Conservation (phyloP, 2,329 filamentous ascomycete species). For the Mycocentrospora acerina region DNA sequence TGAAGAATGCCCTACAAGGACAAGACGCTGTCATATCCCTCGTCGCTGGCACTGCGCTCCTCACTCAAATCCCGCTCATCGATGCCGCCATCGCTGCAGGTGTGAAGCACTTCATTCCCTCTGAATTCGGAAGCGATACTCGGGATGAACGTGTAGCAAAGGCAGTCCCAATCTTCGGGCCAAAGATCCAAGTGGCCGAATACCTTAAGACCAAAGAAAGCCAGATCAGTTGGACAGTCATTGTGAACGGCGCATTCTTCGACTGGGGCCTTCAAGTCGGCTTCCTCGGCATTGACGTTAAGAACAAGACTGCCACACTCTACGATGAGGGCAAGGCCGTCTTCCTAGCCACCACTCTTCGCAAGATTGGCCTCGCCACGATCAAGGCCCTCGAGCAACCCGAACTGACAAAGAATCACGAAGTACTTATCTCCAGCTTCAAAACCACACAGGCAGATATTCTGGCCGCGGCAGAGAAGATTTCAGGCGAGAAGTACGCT, state of each 20-base stretch:
- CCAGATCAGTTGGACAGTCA: conserved; percentile 58
- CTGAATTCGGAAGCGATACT: conserved; percentile 57
- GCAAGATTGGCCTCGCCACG: conserved; percentile 55
- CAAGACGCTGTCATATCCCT: conserved; percentile 59
- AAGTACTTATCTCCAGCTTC: conserved; percentile 60
- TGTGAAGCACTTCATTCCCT: conserved; percentile 63
- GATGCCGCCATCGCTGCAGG: conserved; percentile 61
- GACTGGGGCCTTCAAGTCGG: conserved; percentile 49
- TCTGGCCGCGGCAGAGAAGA: conserved; percentile 54
- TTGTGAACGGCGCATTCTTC: conserved; percentile 53
- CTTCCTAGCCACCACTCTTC: conserved; percentile 55
- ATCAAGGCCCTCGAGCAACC: conserved; percentile 53
- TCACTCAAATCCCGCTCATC: conserved; percentile 54
- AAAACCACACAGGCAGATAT: conserved; percentile 61
- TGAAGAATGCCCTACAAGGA: conserved; percentile 55
- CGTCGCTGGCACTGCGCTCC: conserved; percentile 45
- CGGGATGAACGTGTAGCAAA: conserved; percentile 37
- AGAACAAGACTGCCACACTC: conserved; percentile 54
- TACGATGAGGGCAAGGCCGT: conserved; percentile 58
- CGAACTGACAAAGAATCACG: conserved; percentile 58
- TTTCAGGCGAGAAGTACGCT: conserved; percentile 54
- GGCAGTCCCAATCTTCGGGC: conserved; percentile 54
- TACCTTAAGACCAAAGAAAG: conserved; percentile 53
- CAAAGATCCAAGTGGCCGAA: conserved; percentile 53
- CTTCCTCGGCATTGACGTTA: conserved; percentile 55